Percentiles rank a stretch among this genome's conserved stretches.
These are phyloP conservation scores for Scutellaria minor DNA, from an alignment of 257 asterid genomes.

Conservation along the genomic window DNA sequence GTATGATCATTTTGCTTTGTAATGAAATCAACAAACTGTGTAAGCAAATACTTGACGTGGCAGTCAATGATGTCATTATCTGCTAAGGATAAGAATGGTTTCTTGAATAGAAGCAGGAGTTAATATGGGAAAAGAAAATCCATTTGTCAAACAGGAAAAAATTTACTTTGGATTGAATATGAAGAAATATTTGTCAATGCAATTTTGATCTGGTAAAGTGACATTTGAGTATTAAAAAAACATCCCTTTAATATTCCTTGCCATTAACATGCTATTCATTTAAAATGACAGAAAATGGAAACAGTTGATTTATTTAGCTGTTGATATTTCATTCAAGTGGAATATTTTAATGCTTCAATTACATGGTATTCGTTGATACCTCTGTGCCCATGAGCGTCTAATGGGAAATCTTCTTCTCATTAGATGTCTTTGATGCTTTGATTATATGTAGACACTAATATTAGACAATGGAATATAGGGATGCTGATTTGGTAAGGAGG, in stretches of 20 bases:
- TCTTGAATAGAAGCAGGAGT: constrained; percentile 8
- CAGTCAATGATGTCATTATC: not conserved
- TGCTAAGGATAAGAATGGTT: constrained; percentile 18
- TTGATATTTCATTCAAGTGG: not conserved
- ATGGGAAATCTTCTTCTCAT: constrained; percentile 10
- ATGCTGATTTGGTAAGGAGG: constrained; percentile 65
- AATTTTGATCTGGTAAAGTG: not conserved
- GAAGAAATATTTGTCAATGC: constrained; percentile 15
- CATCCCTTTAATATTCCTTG: constrained; percentile 1
- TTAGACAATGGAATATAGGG: constrained; percentile 41
- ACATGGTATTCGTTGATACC: not conserved
- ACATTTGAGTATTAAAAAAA: not conserved
- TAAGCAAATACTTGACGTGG: not conserved
- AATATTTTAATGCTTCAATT: constrained; percentile 15
- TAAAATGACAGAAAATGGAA: constrained; percentile 19
- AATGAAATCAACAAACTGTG: not conserved
- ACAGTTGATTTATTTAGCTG: constrained; percentile 10
- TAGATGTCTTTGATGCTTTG: constrained; percentile 29
- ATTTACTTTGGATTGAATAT: not conserved
- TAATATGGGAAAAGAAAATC: not conserved
- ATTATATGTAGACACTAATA: constrained; percentile 19
- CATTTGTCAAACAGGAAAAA: constrained; percentile 8
- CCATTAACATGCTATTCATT: constrained; percentile 15
- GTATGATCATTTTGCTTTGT: constrained; percentile 2
- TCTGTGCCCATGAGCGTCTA: constrained; percentile 11